These are phyloP conservation scores for Kwoniella botswanensis DNA, from an alignment of 768 basidiomycete species.

Conservation along the genomic window DNA sequence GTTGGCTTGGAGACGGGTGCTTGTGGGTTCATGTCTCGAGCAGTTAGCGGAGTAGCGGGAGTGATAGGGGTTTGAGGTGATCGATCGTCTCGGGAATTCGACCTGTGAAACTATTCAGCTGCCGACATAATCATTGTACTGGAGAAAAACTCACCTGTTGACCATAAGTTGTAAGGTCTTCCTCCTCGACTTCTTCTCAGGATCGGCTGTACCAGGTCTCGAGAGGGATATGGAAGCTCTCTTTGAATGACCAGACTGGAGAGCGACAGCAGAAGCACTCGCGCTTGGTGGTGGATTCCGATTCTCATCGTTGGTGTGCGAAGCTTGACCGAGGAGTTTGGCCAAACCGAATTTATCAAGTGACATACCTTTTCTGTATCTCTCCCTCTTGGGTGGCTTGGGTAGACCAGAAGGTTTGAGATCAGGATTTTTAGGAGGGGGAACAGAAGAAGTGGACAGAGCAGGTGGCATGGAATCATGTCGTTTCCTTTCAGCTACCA, in stretches of 20 bases:
- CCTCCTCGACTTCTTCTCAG: constrained; percentile 63
- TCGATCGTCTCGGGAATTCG: constrained; percentile 29
- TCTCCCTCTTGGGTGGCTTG: constrained; percentile 35
- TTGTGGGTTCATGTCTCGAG: constrained; percentile 37
- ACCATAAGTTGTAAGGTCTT: constrained; percentile 89
- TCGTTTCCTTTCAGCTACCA: constrained; percentile 17
- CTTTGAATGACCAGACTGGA: constrained; percentile 18
- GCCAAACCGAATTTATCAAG: constrained; percentile 79
- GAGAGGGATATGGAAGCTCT: constrained; percentile 8
- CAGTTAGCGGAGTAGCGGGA: constrained; percentile 43
- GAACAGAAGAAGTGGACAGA: constrained; percentile 6
- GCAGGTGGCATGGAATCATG: constrained; percentile 28
- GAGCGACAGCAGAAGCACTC: constrained; percentile 23
- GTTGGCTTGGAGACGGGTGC: constrained; percentile 31
- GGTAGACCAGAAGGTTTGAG: constrained; percentile 33
- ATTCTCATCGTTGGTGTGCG: constrained; percentile 29
- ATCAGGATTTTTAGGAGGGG: constrained; percentile 15
- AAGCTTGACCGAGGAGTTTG: constrained; percentile 67
- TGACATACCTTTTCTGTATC: constrained; percentile 72
- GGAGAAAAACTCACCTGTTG: constrained; percentile 58
- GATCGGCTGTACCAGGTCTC: constrained; percentile 32
- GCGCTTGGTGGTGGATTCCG: constrained; percentile 35
- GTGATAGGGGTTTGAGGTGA: constrained; percentile 32
- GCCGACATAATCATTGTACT: background rate
- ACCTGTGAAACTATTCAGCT: constrained; percentile 3